phyloP scores from a whole-genome alignment of 352 stramenopile species.

The Thraustochytrium striatum region DNA sequence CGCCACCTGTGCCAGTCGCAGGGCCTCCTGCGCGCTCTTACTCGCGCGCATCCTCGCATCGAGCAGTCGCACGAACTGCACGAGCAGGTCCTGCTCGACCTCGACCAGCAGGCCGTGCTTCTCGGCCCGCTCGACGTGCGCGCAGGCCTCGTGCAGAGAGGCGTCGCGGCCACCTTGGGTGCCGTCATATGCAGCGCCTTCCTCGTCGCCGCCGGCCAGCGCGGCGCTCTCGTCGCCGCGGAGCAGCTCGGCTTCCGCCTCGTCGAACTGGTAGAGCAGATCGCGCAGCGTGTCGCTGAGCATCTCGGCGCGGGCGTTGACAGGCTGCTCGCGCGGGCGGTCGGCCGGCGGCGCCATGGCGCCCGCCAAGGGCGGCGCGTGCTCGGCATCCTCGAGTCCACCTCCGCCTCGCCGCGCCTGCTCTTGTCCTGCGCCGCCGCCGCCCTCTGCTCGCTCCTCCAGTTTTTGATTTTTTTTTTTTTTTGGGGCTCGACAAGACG shows the following conservation, averaged over 20 bases:
- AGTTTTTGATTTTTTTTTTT: no score
- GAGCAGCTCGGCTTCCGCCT: slow-evolving; percentile 1
- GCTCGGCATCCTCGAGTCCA: no score
- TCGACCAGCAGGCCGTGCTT: neutral
- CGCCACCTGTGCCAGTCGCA: neutral
- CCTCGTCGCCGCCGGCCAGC: neutral
- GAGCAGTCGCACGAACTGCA: neutral
- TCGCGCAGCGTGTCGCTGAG: neutral
- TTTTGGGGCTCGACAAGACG: no score
- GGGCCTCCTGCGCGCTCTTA: neutral
- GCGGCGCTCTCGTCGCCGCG: slow-evolving; percentile 14
- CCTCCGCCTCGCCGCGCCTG: no score
- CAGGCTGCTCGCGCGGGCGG: no score
- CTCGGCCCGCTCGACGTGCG: neutral
- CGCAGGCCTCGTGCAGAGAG: neutral
- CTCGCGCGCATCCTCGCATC: neutral
- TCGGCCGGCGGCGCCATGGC: no score
- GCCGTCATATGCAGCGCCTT: neutral
- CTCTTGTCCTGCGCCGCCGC: no score
- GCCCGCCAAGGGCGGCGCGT: no score
- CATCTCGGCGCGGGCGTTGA: no score
- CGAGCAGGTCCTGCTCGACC: neutral
- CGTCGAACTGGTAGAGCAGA: slow-evolving; percentile 6
- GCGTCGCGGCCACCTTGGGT: neutral
- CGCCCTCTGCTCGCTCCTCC: no score